Evolutionary conservation across 495 filamentous ascomycete genomes (phyloP), one percentile per base, ranked within the genome.

Genomic region (Aspergillus kassunensis): DNA sequence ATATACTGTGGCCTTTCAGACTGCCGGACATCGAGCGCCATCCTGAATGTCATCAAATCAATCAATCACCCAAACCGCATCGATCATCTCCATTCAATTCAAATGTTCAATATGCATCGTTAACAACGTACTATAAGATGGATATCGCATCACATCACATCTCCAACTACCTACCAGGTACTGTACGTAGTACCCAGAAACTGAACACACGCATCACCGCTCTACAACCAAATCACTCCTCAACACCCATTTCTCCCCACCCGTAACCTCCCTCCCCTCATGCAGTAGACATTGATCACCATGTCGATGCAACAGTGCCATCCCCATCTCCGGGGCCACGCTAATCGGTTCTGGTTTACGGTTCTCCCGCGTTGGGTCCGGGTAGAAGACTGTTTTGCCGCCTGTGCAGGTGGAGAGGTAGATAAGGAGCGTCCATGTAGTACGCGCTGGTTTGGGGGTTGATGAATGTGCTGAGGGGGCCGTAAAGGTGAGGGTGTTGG

Each of bases 321-420:
- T 85, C 8, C 92, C 91, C 20, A 84, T 84, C 65, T 93, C 88
- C 6, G 86, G 81, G 2, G 76, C 80, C 15, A 95, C 80, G 10
- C 82, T 74, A 43, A 92, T 76, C 24, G 79, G 77, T 45, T 83
- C 77, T 36, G 80, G 82, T 15, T 78, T 73, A 8, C 70, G 64
- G 31, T 70, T 68, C 36, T 42, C 54, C 65, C 62, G 81, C 62
- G 76, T 83, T 9, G 77, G 75, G 44, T 88, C 80, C 1, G 89
- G 89, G 61, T 96, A 93, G 67, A 97, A 97, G 35, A 93, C 86
- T 0, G 91, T 97, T 61, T 96, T 89, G 34, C 91, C 92, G 20
- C 92, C 92, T 9, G 73, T 57, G 54, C 89, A 86, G 8, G 84
- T 86, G 0, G 87, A 91, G 27, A 97, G 79, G 58, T 97, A 97